These are phyloP conservation scores for Penicillium subrubescens DNA, from an alignment of 495 filamentous ascomycete genomes.

Conservation along the genomic window DNA sequence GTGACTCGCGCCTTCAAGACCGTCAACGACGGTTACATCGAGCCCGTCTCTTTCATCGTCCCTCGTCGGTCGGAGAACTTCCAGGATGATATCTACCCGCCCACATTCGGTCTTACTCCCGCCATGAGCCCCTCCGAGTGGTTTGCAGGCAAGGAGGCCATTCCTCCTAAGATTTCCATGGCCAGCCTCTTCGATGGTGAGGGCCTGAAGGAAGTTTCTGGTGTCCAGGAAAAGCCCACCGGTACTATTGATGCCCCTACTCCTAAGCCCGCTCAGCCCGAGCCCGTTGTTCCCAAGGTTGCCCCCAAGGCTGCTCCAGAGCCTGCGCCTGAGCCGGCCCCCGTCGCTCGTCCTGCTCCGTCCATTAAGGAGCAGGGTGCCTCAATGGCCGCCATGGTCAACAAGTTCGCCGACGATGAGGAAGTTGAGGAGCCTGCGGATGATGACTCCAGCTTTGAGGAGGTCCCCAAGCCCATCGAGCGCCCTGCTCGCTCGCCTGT, in stretches of 20 bases:
- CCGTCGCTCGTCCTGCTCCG: constrained; percentile 57
- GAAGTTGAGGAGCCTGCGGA: constrained; percentile 58
- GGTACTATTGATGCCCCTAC: constrained; percentile 42
- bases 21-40: constrained; percentile 89
- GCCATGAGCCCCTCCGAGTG: constrained; percentile 81
- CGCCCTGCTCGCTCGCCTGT: constrained; percentile 38
- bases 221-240: constrained; percentile 67
- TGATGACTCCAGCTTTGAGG: constrained; percentile 81
- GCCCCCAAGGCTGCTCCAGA: constrained; percentile 36
- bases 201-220: constrained; percentile 68
- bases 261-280: constrained; percentile 50
- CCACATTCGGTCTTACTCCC: constrained; percentile 72
- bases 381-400: constrained; percentile 80
- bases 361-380: constrained; percentile 80
- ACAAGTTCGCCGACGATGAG: constrained; percentile 79
- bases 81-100: constrained; percentile 96
- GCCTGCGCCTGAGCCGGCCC: constrained; percentile 43
- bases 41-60: constrained; percentile 96
- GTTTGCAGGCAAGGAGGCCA: constrained; percentile 78
- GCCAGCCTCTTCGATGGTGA: constrained; percentile 87
- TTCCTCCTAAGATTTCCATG: constrained; percentile 89
- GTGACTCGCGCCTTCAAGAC: constrained; percentile 96
- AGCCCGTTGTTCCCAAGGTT: constrained; percentile 48
- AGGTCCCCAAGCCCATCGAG: constrained; percentile 67
- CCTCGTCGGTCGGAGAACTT: constrained; percentile 94